Evolutionary conservation across 2,329 filamentous ascomycete genomes (phyloP).

Genomic region (Colletotrichum sp.): DNA sequence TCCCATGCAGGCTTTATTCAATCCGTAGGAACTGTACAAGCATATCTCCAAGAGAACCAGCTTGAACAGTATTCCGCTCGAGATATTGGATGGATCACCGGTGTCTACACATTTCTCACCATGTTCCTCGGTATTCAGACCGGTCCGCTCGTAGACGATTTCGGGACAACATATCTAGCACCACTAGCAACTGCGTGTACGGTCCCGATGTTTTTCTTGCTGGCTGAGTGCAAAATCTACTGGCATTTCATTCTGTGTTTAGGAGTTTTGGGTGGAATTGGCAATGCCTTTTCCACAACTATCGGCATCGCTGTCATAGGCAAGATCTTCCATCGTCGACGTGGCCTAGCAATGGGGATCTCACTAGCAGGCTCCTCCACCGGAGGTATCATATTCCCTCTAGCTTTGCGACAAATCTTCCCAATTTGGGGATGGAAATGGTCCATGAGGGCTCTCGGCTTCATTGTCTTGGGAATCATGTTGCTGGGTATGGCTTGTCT

Average conservation of each 20-base stretch:
- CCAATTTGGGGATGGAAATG: constrained; percentile 33
- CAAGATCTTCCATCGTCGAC: constrained; percentile 28
- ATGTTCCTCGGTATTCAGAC: constrained; percentile 52
- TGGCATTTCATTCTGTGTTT: constrained; percentile 53
- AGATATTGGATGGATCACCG: constrained; percentile 54
- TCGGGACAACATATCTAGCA: constrained; percentile 45
- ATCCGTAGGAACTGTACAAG: constrained; percentile 50
- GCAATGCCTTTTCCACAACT: constrained; percentile 40
- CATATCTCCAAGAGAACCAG: constrained; percentile 49
- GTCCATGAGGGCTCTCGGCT: constrained; percentile 35
- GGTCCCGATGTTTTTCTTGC: constrained; percentile 44
- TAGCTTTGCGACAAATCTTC: constrained; percentile 33
- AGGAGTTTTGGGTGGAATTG: constrained; percentile 46
- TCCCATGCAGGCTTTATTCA: constrained; percentile 47
- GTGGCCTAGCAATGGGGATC: constrained; percentile 27
- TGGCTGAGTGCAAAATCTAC: constrained; percentile 49
- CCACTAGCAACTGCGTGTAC: constrained; percentile 38
- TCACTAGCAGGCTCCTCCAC: constrained; percentile 23
- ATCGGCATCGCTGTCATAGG: constrained; percentile 35
- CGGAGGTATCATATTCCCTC: constrained; percentile 35
- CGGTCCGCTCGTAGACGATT: constrained; percentile 51
- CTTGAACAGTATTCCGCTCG: constrained; percentile 42
- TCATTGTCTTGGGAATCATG: constrained; percentile 29
- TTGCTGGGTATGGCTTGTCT: constrained; percentile 34
- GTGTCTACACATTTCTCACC: constrained; percentile 47